Evolutionary conservation across 495 filamentous ascomycete genomes (phyloP), one percentile per base, ranked within the genome.

Genomic region (Neurospora sp.): DNA sequence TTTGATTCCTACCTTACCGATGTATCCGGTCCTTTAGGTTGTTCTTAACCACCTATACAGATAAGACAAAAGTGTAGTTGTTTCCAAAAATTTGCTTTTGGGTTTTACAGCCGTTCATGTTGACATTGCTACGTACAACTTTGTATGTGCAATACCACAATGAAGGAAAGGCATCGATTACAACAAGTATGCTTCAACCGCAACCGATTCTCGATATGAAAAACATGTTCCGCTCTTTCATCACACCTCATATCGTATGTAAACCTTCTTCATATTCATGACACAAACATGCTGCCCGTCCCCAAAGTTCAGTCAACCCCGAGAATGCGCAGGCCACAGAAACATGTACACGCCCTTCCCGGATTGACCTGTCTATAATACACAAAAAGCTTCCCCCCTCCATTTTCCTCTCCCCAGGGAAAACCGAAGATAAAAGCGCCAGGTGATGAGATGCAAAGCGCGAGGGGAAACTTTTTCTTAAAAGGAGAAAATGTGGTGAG

Each of bases 321-420:
- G 20, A 59, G 48, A 59, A 20, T 68, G 18, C 42, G 18, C 41
- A 69, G 68, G 42, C 59, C 37, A 27, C 27, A 53, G 27, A 39
- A 18, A 72, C 59, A 69, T 69, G 39, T 38, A 35, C 39, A 41
- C 40, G 69, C 70, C 69, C 31, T 61, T 65, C 70, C 68, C 45
- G 9, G 53, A 65, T 44, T 68, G 71, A 73, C 40, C 73, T 65
- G 22, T 75, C 75, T 77, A 77, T 77, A 73, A 68, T 77, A 77
- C 75, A 77, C 40, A 69, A 45, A 65, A 65, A 65, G 65, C 20
- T 71, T 70, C 69, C 37, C 38, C 59, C 69, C 69, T 72, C 41
- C 41, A 48, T 48, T 38, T 45, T 71, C 44, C 53, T 38, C 31
- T 31, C 16, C 37, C n/a, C 31, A 22, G 44, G 44, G n/a, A 59